These are phyloP conservation scores for Peterozyma toletana DNA, from an alignment of 805 yeast species.

Conservation along the genomic window DNA sequence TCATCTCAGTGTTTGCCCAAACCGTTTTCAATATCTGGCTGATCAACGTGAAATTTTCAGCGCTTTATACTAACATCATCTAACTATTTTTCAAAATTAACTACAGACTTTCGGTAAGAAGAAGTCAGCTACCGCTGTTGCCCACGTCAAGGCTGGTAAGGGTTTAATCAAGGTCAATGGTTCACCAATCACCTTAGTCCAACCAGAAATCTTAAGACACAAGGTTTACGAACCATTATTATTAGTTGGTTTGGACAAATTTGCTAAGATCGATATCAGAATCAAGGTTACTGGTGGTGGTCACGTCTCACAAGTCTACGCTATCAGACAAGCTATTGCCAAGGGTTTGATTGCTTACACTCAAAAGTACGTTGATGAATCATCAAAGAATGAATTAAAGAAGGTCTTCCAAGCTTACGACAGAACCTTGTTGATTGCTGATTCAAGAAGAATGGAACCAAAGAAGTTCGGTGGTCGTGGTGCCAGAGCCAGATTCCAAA, in stretches of 20 bases:
- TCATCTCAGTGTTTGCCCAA: too few species aligned
- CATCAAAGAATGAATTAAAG: constrained; percentile 99
- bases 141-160: constrained; percentile 98
- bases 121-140: constrained; percentile 99
- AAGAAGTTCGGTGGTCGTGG: constrained; percentile 99
- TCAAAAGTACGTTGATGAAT: constrained; percentile 99
- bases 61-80: too few species aligned
- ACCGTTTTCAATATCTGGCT: too few species aligned
- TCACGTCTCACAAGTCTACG: constrained; percentile 99
- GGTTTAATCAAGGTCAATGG: constrained; percentile 99
- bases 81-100: too few species aligned
- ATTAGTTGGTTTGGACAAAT: constrained; percentile 97
- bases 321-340: constrained; percentile 99
- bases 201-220: constrained; percentile 99
- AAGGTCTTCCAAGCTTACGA: constrained; percentile 95
- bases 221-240: constrained; percentile 99
- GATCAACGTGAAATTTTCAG: too few species aligned
- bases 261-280: constrained; percentile 97
- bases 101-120: constrained; percentile 97
- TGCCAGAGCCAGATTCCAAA: constrained; percentile 99
- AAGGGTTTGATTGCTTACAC: constrained; percentile 99
- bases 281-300: constrained; percentile 99
- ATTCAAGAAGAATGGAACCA: constrained; percentile 99
- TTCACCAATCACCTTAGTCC: constrained; percentile 97
- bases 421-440: constrained; percentile 99